Evolutionary conservation across 2,329 filamentous ascomycete genomes (phyloP), one percentile per base, ranked within the genome.

Genomic region (Alternaria sp.): DNA sequence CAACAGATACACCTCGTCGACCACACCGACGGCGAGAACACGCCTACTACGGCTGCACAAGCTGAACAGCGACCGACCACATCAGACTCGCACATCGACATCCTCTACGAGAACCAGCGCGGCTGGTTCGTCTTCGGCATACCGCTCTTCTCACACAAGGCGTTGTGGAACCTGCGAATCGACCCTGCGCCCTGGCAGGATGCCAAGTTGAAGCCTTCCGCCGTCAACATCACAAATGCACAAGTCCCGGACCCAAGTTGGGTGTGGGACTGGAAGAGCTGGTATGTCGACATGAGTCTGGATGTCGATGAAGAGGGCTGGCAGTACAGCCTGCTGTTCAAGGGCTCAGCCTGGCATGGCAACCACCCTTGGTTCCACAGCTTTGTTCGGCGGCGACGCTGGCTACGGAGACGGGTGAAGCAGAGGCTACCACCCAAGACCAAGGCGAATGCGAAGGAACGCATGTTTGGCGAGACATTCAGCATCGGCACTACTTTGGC

Each of bases 21-120:
- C 74, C 78, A 79, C 48, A 78, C 55, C 33, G 74, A 76, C 39
- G 74, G 75, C 66, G 75, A 77, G 57, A 79, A 65, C 24, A 69
- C 66, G 23, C 68, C 71, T 11, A 67, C 68, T 9, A 58, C 56
- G 17, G 62, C 61, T 46, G 37, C 69, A 21, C 56, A 55, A 28
- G 33, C 56, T 17, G 63, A 68, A 54, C 60, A 54, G 31, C 62
- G 63, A 13, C 61, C 64, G 37, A 57, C 54, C 13, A 68, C 64
- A 10, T 61, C 68, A 34, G 67, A 70, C 52, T 71, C 69, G 13
- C 70, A 76, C 62, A 73, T 98, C 60, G 95, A 99, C 63, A 86
- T 98, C 5, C 82, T 99, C 0, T 98, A 96, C 77, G 95, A 99
- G 77, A 99, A 99, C 72, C 91, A 99, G 79, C 86, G 95, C 56